These are phyloP conservation scores for Penicillium psychrofluorescens DNA, from an alignment of 495 filamentous ascomycete genomes.

Conservation along the genomic window DNA sequence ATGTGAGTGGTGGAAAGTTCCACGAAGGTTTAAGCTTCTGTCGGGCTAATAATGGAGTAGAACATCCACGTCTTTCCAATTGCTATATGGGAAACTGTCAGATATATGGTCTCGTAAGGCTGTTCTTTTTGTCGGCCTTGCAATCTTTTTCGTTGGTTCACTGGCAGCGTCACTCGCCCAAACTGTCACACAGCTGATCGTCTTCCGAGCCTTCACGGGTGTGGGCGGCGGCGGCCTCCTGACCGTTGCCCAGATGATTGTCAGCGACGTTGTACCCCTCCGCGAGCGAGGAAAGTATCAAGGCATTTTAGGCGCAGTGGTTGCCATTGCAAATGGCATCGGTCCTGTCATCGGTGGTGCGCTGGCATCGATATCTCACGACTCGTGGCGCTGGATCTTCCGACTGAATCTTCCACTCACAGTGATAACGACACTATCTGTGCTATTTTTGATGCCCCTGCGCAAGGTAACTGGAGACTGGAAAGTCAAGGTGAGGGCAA, in stretches of 20 bases:
- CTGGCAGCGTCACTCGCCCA: constrained; percentile 45
- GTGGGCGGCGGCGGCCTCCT: constrained; percentile 51
- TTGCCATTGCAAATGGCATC: constrained; percentile 47
- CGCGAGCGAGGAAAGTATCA: constrained; percentile 52
- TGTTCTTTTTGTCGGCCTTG: constrained; percentile 42
- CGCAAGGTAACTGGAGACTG: constrained; percentile 42
- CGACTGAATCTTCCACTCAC: constrained; percentile 44
- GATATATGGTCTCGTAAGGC: constrained; percentile 53
- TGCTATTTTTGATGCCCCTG: constrained; percentile 46
- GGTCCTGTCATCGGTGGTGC: constrained; percentile 50
- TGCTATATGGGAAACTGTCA: constrained; percentile 47
- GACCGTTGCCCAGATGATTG: constrained; percentile 47
- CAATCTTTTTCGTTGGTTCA: constrained; percentile 48
- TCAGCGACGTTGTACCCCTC: constrained; percentile 49
- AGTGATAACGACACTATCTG: constrained; percentile 34
- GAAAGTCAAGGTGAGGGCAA: constrained; percentile 39
- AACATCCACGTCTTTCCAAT: constrained; percentile 51
- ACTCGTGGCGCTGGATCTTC: constrained; percentile 52
- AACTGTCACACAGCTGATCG: constrained; percentile 43
- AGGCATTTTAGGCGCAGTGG: constrained; percentile 48
- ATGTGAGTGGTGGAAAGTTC: constrained; percentile 25
- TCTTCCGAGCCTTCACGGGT: constrained; percentile 48
- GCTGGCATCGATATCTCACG: constrained; percentile 30
- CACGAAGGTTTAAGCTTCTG: background rate
- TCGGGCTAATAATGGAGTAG: constrained; percentile 6